phyloP scores from a whole-genome alignment of 768 basidiomycete genomes.

The Coprinellus micaceus region DNA sequence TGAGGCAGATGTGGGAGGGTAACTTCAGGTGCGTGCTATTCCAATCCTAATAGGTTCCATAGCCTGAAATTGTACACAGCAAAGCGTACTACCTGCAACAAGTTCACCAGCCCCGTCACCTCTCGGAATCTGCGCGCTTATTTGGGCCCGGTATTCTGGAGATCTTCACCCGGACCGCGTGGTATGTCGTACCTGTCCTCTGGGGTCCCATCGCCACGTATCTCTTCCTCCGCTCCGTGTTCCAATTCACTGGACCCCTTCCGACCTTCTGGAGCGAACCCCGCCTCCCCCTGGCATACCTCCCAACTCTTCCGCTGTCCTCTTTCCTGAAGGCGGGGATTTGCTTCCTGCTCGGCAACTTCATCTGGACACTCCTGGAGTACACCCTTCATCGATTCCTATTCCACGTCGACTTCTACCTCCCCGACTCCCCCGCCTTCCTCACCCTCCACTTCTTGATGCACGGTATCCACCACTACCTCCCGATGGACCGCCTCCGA shows the following conservation, averaged over 20 bases:
- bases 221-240: slow-evolving; percentile 75
- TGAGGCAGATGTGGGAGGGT: slow-evolving; percentile 82
- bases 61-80: slow-evolving; percentile 37
- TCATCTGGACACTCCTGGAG: slow-evolving; percentile 93
- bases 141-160: slow-evolving; percentile 84
- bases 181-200: slow-evolving; percentile 89
- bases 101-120: slow-evolving; percentile 93
- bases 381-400: slow-evolving; percentile 93
- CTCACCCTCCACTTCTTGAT: slow-evolving; percentile 86
- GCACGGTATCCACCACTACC: slow-evolving; percentile 96
- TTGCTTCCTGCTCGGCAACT: slow-evolving; percentile 81
- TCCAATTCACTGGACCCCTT: slow-evolving; percentile 74
- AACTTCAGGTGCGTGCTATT: slow-evolving; percentile 69
- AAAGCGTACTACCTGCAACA: slow-evolving; percentile 96
- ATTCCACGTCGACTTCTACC: slow-evolving; percentile 86
- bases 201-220: slow-evolving; percentile 88
- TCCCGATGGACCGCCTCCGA: slow-evolving; percentile 92
- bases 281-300: slow-evolving; percentile 46
- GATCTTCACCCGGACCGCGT: slow-evolving; percentile 72
- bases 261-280: slow-evolving; percentile 61
- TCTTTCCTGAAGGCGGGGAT: slow-evolving; percentile 51
- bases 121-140: slow-evolving; percentile 77
- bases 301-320: slow-evolving; percentile 45
- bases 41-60: no score
- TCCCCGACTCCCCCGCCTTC: slow-evolving; percentile 81